Evolutionary conservation across 805 yeast species (phyloP).

Genomic region (Barnettozyma siamensis): DNA sequence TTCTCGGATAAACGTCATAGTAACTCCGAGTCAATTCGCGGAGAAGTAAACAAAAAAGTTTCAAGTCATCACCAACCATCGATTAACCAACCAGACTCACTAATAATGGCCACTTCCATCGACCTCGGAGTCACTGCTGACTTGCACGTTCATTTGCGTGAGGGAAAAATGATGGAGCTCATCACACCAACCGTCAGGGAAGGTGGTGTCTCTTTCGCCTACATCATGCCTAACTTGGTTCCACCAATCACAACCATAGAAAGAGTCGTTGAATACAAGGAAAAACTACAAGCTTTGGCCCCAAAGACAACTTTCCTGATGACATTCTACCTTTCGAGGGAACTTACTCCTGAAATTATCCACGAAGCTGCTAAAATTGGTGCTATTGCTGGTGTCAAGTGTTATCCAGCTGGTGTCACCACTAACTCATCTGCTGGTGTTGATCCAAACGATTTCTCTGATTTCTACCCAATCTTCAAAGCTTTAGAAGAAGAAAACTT

Average conservation of each 20-base stretch:
- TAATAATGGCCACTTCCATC: constrained; percentile 6
- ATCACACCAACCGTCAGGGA: constrained; percentile 84
- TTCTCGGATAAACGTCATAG: too few relatives aligned
- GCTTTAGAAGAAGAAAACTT: constrained; percentile 77
- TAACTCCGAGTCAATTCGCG: too few relatives aligned
- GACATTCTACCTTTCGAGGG: constrained; percentile 79
- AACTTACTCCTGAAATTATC: constrained; percentile 80
- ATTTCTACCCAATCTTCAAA: constrained; percentile 82
- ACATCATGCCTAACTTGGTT: constrained; percentile 91
- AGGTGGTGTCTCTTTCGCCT: constrained; percentile 90
- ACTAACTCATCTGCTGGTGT: constrained; percentile 92
- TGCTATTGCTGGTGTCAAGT: constrained; percentile 82
- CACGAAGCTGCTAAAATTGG: constrained; percentile 66
- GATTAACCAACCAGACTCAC: not conserved
- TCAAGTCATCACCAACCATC: not conserved
- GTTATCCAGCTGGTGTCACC: constrained; percentile 99
- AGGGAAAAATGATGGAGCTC: constrained; percentile 87
- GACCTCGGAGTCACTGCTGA: constrained; percentile 75
- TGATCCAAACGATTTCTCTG: constrained; percentile 84
- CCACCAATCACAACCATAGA: constrained; percentile 86
- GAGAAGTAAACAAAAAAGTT: too few relatives aligned
- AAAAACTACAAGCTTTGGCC: constrained; percentile 53
- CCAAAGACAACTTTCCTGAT: constrained; percentile 85
- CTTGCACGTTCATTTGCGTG: constrained; percentile 94
- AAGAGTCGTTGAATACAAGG: constrained; percentile 64